Conservation (phyloP, 192 early-diverging fungal species). For the Coemansia sp. region DNA sequence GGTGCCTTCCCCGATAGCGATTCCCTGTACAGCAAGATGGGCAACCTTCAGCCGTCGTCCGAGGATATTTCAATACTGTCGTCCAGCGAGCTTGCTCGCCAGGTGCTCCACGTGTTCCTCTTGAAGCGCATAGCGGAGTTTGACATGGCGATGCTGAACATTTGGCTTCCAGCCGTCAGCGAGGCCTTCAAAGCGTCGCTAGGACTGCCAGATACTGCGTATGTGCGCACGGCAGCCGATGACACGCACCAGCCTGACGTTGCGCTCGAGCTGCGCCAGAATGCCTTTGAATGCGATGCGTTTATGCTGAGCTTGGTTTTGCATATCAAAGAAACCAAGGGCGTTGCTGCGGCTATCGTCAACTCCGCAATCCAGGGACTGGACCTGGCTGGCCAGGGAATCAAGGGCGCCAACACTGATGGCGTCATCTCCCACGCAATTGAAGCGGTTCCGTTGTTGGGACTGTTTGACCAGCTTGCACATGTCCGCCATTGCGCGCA, state of each 20-base stretch:
- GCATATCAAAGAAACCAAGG: conserved; percentile 13
- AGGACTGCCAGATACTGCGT: conserved; percentile 8
- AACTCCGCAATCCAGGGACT: conserved; percentile 16
- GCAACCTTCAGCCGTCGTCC: conserved; percentile 7
- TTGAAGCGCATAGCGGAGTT: conserved; percentile 24
- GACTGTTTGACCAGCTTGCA: conserved; percentile 23
- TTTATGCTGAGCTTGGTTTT: conserved; percentile 39
- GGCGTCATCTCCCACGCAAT: not conserved
- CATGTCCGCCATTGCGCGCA: conserved; percentile 34
- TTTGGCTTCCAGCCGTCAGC: conserved; percentile 32
- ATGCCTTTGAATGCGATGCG: conserved; percentile 43
- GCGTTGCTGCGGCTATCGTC: conserved; percentile 18
- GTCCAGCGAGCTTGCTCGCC: conserved; percentile 31
- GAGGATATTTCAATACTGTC: conserved; percentile 19
- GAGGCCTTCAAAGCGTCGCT: conserved; percentile 17
- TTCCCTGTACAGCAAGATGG: conserved; percentile 1
- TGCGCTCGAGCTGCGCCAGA: not conserved
- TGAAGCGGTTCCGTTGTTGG: conserved; percentile 9
- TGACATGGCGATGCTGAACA: conserved; percentile 37
- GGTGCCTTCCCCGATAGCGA: conserved; percentile 1
- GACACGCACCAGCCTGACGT: conserved; percentile 11
- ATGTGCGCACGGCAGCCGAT: not conserved
- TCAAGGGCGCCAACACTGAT: conserved; percentile 3
- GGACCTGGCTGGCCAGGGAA: conserved; percentile 5
- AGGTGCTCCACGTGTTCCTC: conserved; percentile 42